These are phyloP conservation scores for Trifolium fragiferum DNA, from an alignment of 306 rosid species.

Conservation along the genomic window DNA sequence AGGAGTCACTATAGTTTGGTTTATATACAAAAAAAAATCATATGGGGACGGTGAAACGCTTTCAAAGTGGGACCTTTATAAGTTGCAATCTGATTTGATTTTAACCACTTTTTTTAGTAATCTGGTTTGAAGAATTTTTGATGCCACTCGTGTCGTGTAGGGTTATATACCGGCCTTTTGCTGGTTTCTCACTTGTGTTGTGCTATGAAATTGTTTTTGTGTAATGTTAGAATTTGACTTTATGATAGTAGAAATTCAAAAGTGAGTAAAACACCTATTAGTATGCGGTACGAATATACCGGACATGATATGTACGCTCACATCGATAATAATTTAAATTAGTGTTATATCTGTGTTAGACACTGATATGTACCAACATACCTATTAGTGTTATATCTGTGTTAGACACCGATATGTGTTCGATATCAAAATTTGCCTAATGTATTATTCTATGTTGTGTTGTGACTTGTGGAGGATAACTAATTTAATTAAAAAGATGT, in stretches of 20 bases:
- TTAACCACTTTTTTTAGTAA: slow-evolving; percentile 22
- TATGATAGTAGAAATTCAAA: neutral
- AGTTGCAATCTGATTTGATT: slow-evolving; percentile 54
- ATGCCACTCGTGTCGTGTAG: neutral
- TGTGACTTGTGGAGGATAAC: slow-evolving; percentile 11
- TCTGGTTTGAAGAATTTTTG: neutral
- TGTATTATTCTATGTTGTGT: neutral
- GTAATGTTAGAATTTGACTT: slow-evolving; percentile 51
- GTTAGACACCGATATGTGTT: too few relatives aligned
- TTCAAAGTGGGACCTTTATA: slow-evolving; percentile 45
- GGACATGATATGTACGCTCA: too few relatives aligned
- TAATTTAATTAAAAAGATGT: neutral
- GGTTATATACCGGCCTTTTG: neutral
- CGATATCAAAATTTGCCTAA: too few relatives aligned
- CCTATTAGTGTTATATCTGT: too few relatives aligned
- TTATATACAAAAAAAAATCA: slow-evolving; percentile 37
- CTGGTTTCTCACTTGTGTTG: slow-evolving; percentile 11
- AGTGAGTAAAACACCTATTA: neutral
- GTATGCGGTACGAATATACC: too few relatives aligned
- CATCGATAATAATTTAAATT: too few relatives aligned
- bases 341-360: too few relatives aligned
- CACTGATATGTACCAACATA: too few relatives aligned
- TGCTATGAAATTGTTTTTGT: slow-evolving; percentile 12
- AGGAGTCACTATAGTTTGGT: slow-evolving; percentile 4
- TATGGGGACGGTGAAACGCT: slow-evolving; percentile 53